phyloP scores from a whole-genome alignment of 164 flowering plant genomes.

The Magnolia kwangsiensis region DNA sequence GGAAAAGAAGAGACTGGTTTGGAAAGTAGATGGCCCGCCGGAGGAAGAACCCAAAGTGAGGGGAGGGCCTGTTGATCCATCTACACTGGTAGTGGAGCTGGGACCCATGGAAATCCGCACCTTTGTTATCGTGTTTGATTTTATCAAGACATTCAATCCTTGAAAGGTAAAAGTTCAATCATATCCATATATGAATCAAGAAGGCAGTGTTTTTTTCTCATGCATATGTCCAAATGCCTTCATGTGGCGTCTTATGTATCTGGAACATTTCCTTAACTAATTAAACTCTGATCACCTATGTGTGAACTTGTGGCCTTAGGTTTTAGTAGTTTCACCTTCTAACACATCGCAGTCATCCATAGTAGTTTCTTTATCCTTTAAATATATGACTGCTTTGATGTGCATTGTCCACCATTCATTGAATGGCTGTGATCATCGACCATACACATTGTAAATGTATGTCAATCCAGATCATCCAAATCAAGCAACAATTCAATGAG shows the following conservation, averaged over 20 bases:
- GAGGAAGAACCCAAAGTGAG: constrained; percentile 32
- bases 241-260: background rate
- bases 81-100: constrained; percentile 59
- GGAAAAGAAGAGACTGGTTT: constrained; percentile 73
- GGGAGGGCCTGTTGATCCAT: constrained; percentile 73
- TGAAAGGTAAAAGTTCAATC: background rate
- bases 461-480: no score
- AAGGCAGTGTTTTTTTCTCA: background rate
- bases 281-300: no score
- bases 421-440: no score
- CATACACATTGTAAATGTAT: no score
- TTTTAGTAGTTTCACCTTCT: no score
- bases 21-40: constrained; percentile 60
- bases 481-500: no score
- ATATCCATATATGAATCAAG: background rate
- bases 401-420: no score
- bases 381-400: no score
- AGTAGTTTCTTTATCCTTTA: no score
- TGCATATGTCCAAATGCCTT: background rate
- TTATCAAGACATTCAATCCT: background rate
- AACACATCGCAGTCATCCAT: no score
- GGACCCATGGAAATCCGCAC: constrained; percentile 94
- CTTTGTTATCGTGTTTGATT: constrained; percentile 43
- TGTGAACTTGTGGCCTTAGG: no score
- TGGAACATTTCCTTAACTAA: background rate